Conservation (phyloP, 1,139 yeast species). For the Suhomyces atakaporum region DNA sequence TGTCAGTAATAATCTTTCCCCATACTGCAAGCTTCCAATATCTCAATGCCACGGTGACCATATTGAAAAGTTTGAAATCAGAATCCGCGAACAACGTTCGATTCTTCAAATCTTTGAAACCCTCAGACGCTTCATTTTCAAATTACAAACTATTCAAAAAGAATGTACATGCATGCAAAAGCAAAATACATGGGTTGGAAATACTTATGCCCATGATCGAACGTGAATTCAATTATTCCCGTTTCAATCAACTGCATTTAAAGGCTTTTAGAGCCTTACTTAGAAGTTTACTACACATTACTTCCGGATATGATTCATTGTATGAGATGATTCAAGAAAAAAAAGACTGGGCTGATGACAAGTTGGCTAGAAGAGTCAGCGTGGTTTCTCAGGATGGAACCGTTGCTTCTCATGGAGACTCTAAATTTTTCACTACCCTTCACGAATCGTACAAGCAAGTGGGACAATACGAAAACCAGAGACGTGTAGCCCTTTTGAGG, state of each 20-base stretch:
- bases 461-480: conserved; percentile 31
- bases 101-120: conserved; percentile 30
- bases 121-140: conserved; percentile 29
- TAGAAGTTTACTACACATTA: conserved; percentile 26
- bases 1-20: conserved; percentile 31
- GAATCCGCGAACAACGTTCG: conserved; percentile 25
- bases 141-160: conserved; percentile 24
- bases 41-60: conserved; percentile 21
- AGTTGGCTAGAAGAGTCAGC: conserved; percentile 19
- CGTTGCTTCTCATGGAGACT: conserved; percentile 19
- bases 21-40: conserved; percentile 30
- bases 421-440: conserved; percentile 27
- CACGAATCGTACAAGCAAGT: conserved; percentile 35
- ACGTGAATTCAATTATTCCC: conserved; percentile 31
- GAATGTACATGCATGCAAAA: conserved; percentile 25
- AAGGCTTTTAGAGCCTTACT: conserved; percentile 29
- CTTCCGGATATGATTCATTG: conserved; percentile 33
- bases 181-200: conserved; percentile 24
- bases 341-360: conserved; percentile 21
- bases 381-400: conserved; percentile 17
- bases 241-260: conserved; percentile 33
- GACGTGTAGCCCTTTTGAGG: conserved; percentile 24
- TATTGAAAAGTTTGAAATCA: conserved; percentile 19
- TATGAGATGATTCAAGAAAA: conserved; percentile 34
- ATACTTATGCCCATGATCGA: conserved; percentile 23